Evolutionary conservation across 1,284 basidiomycete genomes (phyloP), one percentile per base, ranked within the genome.

Genomic region (Fomitopsis pinicola): DNA sequence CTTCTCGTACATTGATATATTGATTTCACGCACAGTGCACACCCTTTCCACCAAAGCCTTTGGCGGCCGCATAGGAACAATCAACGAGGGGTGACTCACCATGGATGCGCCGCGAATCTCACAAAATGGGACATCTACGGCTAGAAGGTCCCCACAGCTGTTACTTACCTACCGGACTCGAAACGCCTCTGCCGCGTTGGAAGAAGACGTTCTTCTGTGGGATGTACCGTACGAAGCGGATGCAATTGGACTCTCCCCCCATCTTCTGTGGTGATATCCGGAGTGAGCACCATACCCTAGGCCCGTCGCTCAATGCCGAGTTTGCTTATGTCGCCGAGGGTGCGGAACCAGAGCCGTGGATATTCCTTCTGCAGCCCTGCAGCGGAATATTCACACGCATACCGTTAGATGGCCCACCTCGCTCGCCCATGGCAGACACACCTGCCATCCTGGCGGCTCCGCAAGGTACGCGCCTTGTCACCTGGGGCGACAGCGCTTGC

Each of bases 241-340:
- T 12, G 48, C 22, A 50, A 7, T 50, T 50, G 48, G 17, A 28
- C 48, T 30, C 28, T n/a, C 12, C 48, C 30, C 14, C 28, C 19
- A 33, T 50, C 48, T 50, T 50, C 48, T 54, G 52, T 54, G 52
- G 35, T 19, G 52, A 54, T 54, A 26, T 38, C 52, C 52, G 52
- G 36, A 14, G 48, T 33, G 28, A 15, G 28, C 15, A 33, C 15
- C 17, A 22, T 22, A 33, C 52, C 35, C 52, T 54, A 54, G 52
- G 19, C 52, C 52, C 17, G 12, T 22, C 52, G 52, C 52, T 9
- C n/a, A 38, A 36, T 54, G 33, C 52, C 52, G 52, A 40, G 36
- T 36, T 35, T 38, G 35, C 52, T 38, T 33, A 19, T 36, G 50
- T 35, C 50, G 50, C 28, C 52, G 52, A 54, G 52, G 52, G 19